Conservation (phyloP, 805 yeast genomes). For the Metschnikowia kofuensis region DNA sequence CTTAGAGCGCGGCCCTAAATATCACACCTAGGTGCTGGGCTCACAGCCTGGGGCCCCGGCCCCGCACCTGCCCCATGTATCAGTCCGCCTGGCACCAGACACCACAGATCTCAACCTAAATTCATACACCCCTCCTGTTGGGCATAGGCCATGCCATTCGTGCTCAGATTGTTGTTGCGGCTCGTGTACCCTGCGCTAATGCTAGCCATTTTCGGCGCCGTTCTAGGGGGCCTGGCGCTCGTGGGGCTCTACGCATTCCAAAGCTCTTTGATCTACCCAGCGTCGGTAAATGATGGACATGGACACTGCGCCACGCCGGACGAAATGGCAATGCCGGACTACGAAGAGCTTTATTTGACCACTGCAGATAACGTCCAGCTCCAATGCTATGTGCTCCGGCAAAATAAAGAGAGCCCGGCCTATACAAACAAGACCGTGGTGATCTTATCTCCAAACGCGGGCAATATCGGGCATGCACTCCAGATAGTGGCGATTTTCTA, state of each 20-base stretch:
- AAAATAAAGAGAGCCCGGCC: slow-evolving; percentile 34
- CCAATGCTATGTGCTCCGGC: slow-evolving; percentile 61
- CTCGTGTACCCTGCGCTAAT: slow-evolving; percentile 20
- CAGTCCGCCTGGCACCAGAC: too few relatives aligned
- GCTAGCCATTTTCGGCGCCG: slow-evolving; percentile 39
- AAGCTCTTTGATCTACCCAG: slow-evolving; percentile 73
- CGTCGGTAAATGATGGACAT: slow-evolving; percentile 72
- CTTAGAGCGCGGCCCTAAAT: too few relatives aligned
- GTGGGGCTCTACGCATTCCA: slow-evolving; percentile 62
- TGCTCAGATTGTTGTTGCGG: slow-evolving; percentile 8
- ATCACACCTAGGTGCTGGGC: too few relatives aligned
- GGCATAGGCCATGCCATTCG: slow-evolving; percentile 8
- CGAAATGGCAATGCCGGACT: slow-evolving; percentile 54
- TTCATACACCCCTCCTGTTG: background rate
- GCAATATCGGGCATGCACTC: slow-evolving; percentile 87
- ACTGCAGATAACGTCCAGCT: slow-evolving; percentile 72
- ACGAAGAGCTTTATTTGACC: slow-evolving; percentile 53
- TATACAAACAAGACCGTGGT: slow-evolving; percentile 67
- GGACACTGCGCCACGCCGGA: slow-evolving; percentile 75
- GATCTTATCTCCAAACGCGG: slow-evolving; percentile 89
- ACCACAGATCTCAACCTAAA: background rate
- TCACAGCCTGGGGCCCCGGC: background rate
- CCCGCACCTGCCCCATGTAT: background rate
- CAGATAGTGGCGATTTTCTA: slow-evolving; percentile 76
- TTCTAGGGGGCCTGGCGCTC: slow-evolving; percentile 44